Evolutionary conservation across 371 early-diverging fungal genomes (phyloP), one percentile per base, ranked within the genome.

Genomic region (Apophysomyces variabilis): DNA sequence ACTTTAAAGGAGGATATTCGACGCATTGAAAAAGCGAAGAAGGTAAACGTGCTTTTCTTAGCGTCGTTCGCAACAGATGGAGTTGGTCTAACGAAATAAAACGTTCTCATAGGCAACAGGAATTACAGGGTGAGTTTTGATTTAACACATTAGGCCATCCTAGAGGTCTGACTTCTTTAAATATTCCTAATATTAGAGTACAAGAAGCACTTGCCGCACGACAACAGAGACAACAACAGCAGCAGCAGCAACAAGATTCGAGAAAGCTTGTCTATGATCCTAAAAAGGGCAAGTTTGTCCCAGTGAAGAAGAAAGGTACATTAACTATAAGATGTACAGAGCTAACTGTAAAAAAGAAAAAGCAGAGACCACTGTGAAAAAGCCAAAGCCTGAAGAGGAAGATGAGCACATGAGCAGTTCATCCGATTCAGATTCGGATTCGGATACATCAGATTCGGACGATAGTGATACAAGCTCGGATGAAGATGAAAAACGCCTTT

Each of bases 11-110:
- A 67, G 14, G 84, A 82, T 36, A 65, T 83, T 44, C 57, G 58
- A 37, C 77, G 76, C 60, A 84, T 86, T 64, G 79, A 79, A 58
- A 86, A 82, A 32, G 82, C 84, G 32, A 85, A 85, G 74, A 74
- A 76, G 73, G 81, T 74, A 68, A 57, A 44, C 6, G 50, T 14
- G 32, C 32, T 26, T 26, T 26, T 26, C 32, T 26, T n/a, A 38
- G 13, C 13, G 13, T 45, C 13, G 12, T 6, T 45, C 38, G 1
- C 7, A 57, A n/a, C 43, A 43, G 32, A 12, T 46, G 46, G 26
- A 54, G 16, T 32, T 26, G 32, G 32, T 26, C 32, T 26, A 26
- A 26, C 32, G 12, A 8, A 1, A 18, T 57, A 7, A 43, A 26
- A 11, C 36, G 0, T 46, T 43, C 37, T 14, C 9, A 1, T 16